Conservation (phyloP, 495 filamentous ascomycete species). For the Podospora appendiculata region DNA sequence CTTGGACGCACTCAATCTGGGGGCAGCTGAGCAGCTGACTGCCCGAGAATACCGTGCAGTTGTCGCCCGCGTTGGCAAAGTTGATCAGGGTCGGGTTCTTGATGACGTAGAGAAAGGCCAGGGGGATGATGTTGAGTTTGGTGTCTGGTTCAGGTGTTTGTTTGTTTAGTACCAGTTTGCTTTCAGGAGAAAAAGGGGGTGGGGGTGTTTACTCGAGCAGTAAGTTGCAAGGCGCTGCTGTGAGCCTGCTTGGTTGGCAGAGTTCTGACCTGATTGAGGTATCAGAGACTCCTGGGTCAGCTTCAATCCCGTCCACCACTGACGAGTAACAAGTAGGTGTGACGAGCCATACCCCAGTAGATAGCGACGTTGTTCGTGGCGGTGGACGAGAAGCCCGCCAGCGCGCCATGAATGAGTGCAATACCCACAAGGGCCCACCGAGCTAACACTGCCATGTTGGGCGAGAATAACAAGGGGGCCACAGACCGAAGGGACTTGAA, state of each 20-base stretch:
- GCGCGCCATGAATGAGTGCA: neutral
- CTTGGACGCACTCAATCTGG: constrained; percentile 45
- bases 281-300: no score
- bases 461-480: neutral
- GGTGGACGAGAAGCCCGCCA: constrained; percentile 40
- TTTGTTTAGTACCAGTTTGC: no score
- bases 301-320: no score
- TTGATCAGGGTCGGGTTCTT: constrained; percentile 47
- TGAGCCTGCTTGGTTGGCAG: constrained; percentile 31
- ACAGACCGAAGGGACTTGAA: neutral
- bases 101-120: constrained; percentile 55
- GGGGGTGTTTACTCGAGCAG: constrained; percentile 41
- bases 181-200: neutral
- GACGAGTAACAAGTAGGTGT: no score
- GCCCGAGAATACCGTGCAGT: constrained; percentile 49
- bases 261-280: constrained; percentile 42
- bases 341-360: constrained; percentile 48
- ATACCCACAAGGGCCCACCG: constrained; percentile 7
- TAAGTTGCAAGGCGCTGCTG: constrained; percentile 44
- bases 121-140: constrained; percentile 41
- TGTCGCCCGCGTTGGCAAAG: constrained; percentile 51
- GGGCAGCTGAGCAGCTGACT: constrained; percentile 53
- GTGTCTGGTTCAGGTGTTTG: constrained; percentile 14
- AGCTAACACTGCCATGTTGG: constrained; percentile 3
- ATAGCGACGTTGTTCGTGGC: constrained; percentile 53